Conservation (phyloP, 257 asterid genomes). For the Solanum gandarillasii region DNA sequence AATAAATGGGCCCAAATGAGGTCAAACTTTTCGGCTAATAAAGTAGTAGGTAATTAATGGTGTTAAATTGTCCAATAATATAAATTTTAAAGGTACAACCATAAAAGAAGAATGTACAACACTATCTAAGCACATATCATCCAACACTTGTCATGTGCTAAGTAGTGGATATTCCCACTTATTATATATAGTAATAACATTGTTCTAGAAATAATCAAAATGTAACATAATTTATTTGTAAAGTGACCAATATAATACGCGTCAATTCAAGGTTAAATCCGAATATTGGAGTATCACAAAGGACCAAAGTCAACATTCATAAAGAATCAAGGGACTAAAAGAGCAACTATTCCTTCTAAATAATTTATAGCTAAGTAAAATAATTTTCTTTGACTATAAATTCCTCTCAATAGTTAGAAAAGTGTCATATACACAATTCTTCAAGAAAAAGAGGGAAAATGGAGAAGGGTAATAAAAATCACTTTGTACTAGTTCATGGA, state of each 20-base stretch:
- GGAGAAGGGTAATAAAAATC: conserved; percentile 7
- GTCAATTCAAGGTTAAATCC: neutral
- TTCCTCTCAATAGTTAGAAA: neutral
- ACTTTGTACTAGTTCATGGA: conserved; percentile 37
- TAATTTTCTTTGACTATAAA: neutral
- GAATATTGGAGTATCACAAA: neutral
- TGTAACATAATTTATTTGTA: too few species aligned
- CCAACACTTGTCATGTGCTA: too few species aligned
- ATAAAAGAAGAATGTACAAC: too few species aligned
- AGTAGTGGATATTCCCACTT: too few species aligned
- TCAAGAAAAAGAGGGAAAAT: neutral
- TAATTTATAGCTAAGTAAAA: neutral
- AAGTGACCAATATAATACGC: too few species aligned
- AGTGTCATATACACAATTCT: neutral
- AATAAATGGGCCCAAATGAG: too few species aligned
- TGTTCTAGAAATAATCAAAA: neutral
- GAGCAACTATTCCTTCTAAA: neutral
- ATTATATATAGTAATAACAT: too few species aligned
- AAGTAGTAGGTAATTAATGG: too few species aligned
- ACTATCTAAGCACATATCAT: too few species aligned
- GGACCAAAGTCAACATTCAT: neutral
- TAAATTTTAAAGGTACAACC: too few species aligned
- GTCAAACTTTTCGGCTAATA: too few species aligned
- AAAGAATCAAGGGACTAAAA: neutral
- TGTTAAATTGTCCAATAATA: too few species aligned